Percentiles rank a stretch among this genome's conserved stretches.
phyloP scores from a whole-genome alignment of 192 early-diverging fungal species.

The Rhizophlyctis rosea region DNA sequence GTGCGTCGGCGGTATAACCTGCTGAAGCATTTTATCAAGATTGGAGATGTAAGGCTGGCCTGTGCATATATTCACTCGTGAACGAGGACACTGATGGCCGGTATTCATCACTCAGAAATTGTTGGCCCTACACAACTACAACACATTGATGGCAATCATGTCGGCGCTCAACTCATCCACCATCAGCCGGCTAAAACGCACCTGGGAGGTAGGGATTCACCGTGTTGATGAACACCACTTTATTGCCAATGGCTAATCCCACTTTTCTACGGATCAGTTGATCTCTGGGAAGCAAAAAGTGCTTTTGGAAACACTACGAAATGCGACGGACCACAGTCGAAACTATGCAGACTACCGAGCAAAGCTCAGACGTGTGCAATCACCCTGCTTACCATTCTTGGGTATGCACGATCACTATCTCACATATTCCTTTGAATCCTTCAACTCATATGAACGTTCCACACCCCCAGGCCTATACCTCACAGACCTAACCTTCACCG shows the following conservation, averaged over 20 bases:
- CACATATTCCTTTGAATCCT: neutral
- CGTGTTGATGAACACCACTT: slow-evolving; percentile 10
- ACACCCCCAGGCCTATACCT: slow-evolving; percentile 32
- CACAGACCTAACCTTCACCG: slow-evolving; percentile 51
- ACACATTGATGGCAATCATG: slow-evolving; percentile 44
- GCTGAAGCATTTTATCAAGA: slow-evolving; percentile 82
- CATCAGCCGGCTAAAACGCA: slow-evolving; percentile 45
- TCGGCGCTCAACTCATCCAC: slow-evolving; percentile 47
- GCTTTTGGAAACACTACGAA: slow-evolving; percentile 32
- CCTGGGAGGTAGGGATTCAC: too few relatives aligned
- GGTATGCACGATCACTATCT: too few relatives aligned
- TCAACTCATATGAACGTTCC: slow-evolving; percentile 1
- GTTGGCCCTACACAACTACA: slow-evolving; percentile 43
- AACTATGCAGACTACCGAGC: slow-evolving; percentile 46
- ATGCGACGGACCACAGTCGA: slow-evolving; percentile 30
- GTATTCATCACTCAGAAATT: slow-evolving; percentile 21
- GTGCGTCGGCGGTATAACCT: slow-evolving; percentile 70
- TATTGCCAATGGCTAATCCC: neutral
- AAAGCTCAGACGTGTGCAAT: slow-evolving; percentile 19
- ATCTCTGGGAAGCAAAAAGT: slow-evolving; percentile 32
- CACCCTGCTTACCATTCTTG: slow-evolving; percentile 48
- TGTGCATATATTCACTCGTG: neutral
- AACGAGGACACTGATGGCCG: neutral
- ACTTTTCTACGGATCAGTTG: neutral
- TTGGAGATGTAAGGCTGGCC: slow-evolving; percentile 40